Conservation (phyloP, 345 rosid species). For the Atalantia buxifolia region DNA sequence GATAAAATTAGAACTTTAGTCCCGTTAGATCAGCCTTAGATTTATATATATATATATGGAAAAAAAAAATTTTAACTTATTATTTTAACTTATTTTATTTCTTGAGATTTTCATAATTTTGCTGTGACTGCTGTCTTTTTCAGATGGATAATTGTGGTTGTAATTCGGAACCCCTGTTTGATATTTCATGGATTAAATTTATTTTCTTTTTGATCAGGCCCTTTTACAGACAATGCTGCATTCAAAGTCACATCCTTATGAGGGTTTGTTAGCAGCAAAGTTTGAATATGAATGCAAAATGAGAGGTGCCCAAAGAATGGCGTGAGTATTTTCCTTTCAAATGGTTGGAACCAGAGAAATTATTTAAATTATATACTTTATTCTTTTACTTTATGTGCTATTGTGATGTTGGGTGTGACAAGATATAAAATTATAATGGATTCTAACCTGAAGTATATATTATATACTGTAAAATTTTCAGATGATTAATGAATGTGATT, state of each 20-base stretch:
- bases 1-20: not conserved
- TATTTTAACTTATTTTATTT: not conserved
- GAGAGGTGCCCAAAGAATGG: constrained; percentile 98
- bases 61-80: no score
- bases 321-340: constrained; percentile 53
- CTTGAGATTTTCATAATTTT: not conserved
- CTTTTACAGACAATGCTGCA: constrained; percentile 90
- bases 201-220: constrained; percentile 44
- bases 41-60: no score
- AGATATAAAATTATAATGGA: not conserved
- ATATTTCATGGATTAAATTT: not conserved
- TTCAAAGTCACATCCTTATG: constrained; percentile 73
- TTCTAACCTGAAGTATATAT: not conserved
- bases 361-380: not conserved
- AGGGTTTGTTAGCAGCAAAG: constrained; percentile 72
- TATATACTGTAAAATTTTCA: not conserved
- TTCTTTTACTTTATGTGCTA: not conserved
- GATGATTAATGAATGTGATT: constrained; percentile 3
- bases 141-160: not conserved
- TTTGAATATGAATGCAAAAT: constrained; percentile 88
- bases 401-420: constrained; percentile 5
- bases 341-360: constrained; percentile 9
- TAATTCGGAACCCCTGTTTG: not conserved
- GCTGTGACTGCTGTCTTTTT: not conserved
- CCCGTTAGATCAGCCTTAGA: not conserved